Evolutionary conservation across 495 filamentous ascomycete species (phyloP), one percentile per base, ranked within the genome.

Genomic region (Cercophora scortea): DNA sequence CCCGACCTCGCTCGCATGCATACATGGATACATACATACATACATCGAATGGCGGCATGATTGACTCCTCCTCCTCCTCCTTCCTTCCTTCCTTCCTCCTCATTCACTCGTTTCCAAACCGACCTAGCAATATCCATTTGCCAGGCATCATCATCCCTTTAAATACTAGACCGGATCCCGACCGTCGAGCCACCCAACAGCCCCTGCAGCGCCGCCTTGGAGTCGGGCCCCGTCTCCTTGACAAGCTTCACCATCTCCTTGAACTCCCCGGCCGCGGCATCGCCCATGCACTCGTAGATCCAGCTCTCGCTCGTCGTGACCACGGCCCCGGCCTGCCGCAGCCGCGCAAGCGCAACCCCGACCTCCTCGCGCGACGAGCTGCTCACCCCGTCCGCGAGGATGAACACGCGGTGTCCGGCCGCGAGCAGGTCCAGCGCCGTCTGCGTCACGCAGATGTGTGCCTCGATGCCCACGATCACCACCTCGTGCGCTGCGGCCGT

Each of bases 371-470:
- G 66, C 69, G 96, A 93, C 60, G 87, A 85, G 68, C 85, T 90
- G 56, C 84, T 89, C 19, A 96, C 90, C 34, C 83, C 93, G 70
- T 98, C 93, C n/a, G 90, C 88, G 8, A 96, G 68, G 5, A 97
- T 71, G 61, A 95, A 96, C 8, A 97, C 91, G 42, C 78, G 70
- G 67, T 96, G 88, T 0, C 88, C 89, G 1, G 78, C 77, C 43
- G 65, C 69, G 5, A 94, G 65, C 19, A 95, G 64, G 69, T 96
- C 93, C 2, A 97, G 75, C 32, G 87, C 81, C 18, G 92, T 96
- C 73, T 96, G 92, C 54, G 88, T 89, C 3, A 98, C 83, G 71
- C 93, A 98, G 62, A 98, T 92, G 66, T 98, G 93, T 19, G 80
- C 78, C 69, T 98, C 93, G 61, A 98, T 95, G 9, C 93, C 93